Evolutionary conservation across 1,284 basidiomycete genomes (phyloP), one percentile per base, ranked within the genome.

Genomic region (Trametes sp.): DNA sequence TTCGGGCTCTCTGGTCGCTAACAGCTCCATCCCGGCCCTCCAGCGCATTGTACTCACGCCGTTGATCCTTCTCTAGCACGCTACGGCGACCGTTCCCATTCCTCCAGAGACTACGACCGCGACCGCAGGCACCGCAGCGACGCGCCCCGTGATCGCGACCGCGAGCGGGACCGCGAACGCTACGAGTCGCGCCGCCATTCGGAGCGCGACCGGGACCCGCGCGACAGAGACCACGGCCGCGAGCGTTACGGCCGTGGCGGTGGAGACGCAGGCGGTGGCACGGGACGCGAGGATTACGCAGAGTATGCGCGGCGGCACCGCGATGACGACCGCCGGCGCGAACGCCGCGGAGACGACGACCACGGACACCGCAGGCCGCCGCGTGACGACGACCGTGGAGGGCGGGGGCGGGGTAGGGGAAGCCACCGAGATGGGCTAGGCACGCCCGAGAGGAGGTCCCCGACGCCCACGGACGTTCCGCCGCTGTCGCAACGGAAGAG

Each of bases 401-500:
- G 76, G 44, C 76, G 81, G 38, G 38, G 38, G 45, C 62, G 72
- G 52, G 73, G 73, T n/a, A 57, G 74, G 35, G 71, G 72, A 4
- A 70, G 62, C 38, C 60, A 72, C 24, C 69, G 74, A 64, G 83
- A 84, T 63, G 83, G 82, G 23, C 77, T 85, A 38, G 89, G 87
- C 28, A 88, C 90, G 11, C 90, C 89, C 6, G 89, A 92, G 68
- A 82, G 90, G 68, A 82, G 95, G 68, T 95, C 93, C 3, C 96
- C 96, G 9, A 99, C 97, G 14, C 97, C 98, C 0, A 88, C 94
- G 70, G 93, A 91, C 49, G 87, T 89, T 13, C 80, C 89, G 31
- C 92, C 94, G 1, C 79, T 99, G 68, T 92, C 92, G 31, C 94
- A 97, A 75, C 83, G 96, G 62, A 89, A 89, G 73, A 83, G 96